Base-by-base conservation (phyloP, 352 stramenopile species). In the Phytophthora macrochlamydospora region DNA sequence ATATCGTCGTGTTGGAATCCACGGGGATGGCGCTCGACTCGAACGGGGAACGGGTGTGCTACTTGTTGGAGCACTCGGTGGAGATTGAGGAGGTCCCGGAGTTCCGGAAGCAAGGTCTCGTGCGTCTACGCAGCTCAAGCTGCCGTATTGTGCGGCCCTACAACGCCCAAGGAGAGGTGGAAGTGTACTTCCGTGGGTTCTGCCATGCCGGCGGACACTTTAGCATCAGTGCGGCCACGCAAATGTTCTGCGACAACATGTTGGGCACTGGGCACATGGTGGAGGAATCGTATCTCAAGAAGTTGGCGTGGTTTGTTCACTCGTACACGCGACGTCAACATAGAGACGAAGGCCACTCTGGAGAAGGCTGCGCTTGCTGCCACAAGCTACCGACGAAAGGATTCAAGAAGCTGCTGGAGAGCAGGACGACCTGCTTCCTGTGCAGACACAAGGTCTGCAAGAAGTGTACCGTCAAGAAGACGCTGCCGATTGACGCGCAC, bases 271-370 rank as follows among this genome's bases (percentile, higher is more conserved):
- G 75, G n/a, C 70, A 79, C 48, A 52, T 89, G 0, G 75, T 85
- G 29, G 79, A 90, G 49, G 85, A 78, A 55, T 74, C 76, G 14
- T 78, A 90, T 61, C 62, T 86, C 60, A 91, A 87, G 62, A 91
- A 91, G 59, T 69, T 91, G 3, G 80, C 71, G 53, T 89, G 80
- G 80, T 74, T 90, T 49, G 78, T 88, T 42, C 65, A 79, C 29
- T 45, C 63, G n/a, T 65, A 70, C 37, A 59, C 75, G 24, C 49
- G 56, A 43, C 59, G 56, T 50, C 57, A 59, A 29, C n/a, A 58
- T 6, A 35, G n/a, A 38, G 56, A 62, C 5, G 59, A 63, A 65
- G 54, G 24, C 59, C 31, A n/a, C 11, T 38, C 31, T 7, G 28
- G 1, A 3, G 55, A 64, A 44, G 60, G 64, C 1, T 83, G 75